Percentiles rank a stretch among this genome's conserved stretches.
Evolutionary conservation across 2,329 filamentous ascomycete species (phyloP).

Genomic region (Dissoconium aciculare): DNA sequence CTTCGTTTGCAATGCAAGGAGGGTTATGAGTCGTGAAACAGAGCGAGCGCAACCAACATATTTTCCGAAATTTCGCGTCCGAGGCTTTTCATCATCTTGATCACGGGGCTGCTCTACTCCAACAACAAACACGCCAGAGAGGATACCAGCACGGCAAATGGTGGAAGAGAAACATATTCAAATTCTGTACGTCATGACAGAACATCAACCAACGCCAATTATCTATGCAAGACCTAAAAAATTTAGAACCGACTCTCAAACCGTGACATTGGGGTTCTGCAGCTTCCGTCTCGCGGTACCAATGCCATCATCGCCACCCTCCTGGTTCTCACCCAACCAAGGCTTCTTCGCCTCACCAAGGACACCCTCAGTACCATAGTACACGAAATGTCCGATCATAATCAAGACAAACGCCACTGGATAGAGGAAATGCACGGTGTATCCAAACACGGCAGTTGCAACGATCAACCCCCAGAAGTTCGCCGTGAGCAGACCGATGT

Average conservation of each 20-base stretch:
- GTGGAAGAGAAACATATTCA: too few relatives aligned
- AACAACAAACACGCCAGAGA: too few relatives aligned
- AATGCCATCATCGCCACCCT: slow-evolving; percentile 60
- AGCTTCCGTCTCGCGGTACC: slow-evolving; percentile 65
- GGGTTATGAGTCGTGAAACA: slow-evolving; percentile 65
- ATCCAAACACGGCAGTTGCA: slow-evolving; percentile 71
- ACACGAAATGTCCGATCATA: slow-evolving; percentile 68
- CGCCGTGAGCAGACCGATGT: slow-evolving; percentile 81
- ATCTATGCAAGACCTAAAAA: too few relatives aligned
- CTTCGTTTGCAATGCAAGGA: slow-evolving; percentile 85
- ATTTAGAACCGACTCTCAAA: too few relatives aligned
- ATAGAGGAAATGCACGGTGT: slow-evolving; percentile 75
- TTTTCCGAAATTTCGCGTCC: too few relatives aligned
- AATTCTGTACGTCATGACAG: too few relatives aligned
- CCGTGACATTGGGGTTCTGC: slow-evolving; percentile 26
- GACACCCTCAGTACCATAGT: slow-evolving; percentile 70
- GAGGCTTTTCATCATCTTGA: too few relatives aligned
- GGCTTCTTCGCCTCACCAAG: slow-evolving; percentile 86
- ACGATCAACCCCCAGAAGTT: slow-evolving; percentile 98
- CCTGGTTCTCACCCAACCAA: slow-evolving; percentile 81
- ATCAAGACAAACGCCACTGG: slow-evolving; percentile 92
- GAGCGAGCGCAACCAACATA: neutral
- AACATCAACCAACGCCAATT: too few relatives aligned
- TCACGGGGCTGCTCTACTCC: too few relatives aligned
- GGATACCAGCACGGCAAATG: too few relatives aligned